Evolutionary conservation across 345 rosid species (phyloP), one percentile per base, ranked within the genome.

Genomic region (Anacardium occidentale): DNA sequence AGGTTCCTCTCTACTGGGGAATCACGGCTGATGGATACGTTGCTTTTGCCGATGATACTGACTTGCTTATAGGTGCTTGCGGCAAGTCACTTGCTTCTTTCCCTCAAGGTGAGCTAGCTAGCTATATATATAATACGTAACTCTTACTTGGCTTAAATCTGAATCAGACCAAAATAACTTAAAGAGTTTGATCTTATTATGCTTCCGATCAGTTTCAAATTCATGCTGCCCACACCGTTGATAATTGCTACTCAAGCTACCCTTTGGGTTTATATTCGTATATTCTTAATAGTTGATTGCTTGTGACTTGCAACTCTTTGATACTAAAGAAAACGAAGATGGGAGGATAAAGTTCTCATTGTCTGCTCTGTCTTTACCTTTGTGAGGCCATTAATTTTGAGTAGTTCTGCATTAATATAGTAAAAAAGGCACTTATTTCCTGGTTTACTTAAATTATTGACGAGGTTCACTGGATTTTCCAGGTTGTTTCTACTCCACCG

Each of bases 61-160:
- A 90, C 2, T 76, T 94, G 87, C 95, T 94, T 51, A 94, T 86
- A 80, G 93, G 92, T 60, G 85, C 97, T 18, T 94, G 98, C 80
- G 98, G 98, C 82, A 94, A 94, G 84, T 94, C 98, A 11, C 97
- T 94, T 69, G 98, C 97, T 66, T 90, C 97, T 42, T 94, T 94
- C 83, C 98, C 98, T 75, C 91, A 89, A 92, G 98, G 98, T 89
- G 66, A 32, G 82, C 77, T 66, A 24, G 8, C 44, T 70, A 17
- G 52, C 44, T n/a, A 34, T 34, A 34, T 34, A n/a, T n/a, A n/a
- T n/a, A n/a, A n/a, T n/a, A n/a, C n/a, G n/a, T n/a, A 4, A 34
- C 6, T 7, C 6, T 34, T 7, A 34, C 0, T 0, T 48, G 13
- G 2, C 15, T 48, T 48, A n/a, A n/a, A n/a, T n/a, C n/a, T n/a